Conservation (phyloP, 352 stramenopile species). For the Phytophthora litchii region DNA sequence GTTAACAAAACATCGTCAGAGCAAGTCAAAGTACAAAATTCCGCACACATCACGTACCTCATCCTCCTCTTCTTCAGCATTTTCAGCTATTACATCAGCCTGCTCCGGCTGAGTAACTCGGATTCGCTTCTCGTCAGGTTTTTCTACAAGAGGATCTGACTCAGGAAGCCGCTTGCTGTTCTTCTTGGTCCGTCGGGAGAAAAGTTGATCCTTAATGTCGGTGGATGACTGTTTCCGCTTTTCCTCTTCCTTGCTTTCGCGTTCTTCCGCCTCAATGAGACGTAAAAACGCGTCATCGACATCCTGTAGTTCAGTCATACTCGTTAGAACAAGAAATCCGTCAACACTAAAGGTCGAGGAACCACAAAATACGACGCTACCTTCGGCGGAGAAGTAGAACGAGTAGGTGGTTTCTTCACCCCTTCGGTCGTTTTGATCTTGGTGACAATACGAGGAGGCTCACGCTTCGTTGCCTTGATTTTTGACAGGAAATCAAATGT, state of each 20-base stretch:
- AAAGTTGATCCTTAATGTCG: conserved; percentile 64
- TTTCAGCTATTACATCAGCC: conserved; percentile 22
- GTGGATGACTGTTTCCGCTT: conserved; percentile 62
- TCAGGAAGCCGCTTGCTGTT: conserved; percentile 30
- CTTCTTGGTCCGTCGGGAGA: conserved; percentile 51
- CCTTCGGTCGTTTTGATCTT: conserved; percentile 28
- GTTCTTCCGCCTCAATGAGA: conserved; percentile 80
- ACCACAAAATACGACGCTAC: conserved; percentile 11
- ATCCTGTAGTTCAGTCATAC: conserved; percentile 37
- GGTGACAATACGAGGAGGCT: conserved; percentile 10
- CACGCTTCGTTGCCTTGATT: conserved; percentile 52
- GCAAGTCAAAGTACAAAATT: background rate
- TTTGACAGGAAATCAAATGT: conserved; percentile 90
- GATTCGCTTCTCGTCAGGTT: conserved; percentile 31
- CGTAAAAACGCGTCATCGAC: conserved; percentile 80
- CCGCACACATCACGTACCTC: conserved; percentile 31
- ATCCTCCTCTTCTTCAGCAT: conserved; percentile 43
- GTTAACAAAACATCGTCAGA: conserved; percentile 3
- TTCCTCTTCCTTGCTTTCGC: conserved; percentile 58
- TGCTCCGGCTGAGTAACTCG: conserved; percentile 15
- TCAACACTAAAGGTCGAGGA: background rate
- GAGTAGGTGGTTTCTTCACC: conserved; percentile 26
- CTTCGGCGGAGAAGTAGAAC: conserved; percentile 29
- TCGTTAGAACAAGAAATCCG: conserved; percentile 5
- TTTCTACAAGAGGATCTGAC: conserved; percentile 6